Evolutionary conservation across 805 yeast species (phyloP), one percentile per base, ranked within the genome.

Genomic region (Barnettozyma botsteinii): DNA sequence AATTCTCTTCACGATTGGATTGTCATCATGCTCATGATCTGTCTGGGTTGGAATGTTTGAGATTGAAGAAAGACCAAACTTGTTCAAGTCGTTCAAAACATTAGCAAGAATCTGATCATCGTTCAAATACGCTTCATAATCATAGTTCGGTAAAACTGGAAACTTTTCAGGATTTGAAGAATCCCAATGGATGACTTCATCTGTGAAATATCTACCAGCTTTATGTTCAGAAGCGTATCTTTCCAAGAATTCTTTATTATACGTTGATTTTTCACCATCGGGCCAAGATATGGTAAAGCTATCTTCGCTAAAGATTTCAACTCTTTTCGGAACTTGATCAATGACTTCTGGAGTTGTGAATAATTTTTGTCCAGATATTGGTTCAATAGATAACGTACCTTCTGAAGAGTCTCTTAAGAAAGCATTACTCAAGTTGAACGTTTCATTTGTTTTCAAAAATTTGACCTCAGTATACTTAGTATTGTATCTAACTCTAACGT

Each of bases 381-480:
- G 61, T 47, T 84, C 85, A 5, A 80, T 66, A 0, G 84, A 75
- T 10, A 50, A 52, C 1, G 61, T 47, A 12, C 74, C 61, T 4
- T 57, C 53, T 34, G 86, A 79, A 0, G 86, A 69, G 51, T 84
- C 94, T 52, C 91, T 68, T 15, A 85, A 63, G 49, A 84, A 81
- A 1, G 72, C 59, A 37, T 72, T 75, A 49, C 64, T 70, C 56
- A 47, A 51, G 10, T 51, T 48, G 18, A 35, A 53, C 0, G 50
- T 41, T 20, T 39, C 44, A 6, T 49, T 39, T 3, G 29, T 20
- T 7, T 31, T 15, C 7, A 35, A 23, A 25, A 44, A 42, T 9
- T 40, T 38, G 32, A 49, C 42, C 7, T 42, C 41, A 2, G 49
- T 45, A 14, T 22, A 39, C 13, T 25, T 22, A 14, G 38, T 23